Conservation (phyloP, 2,329 filamentous ascomycete genomes). For the Exophiala calicioides region DNA sequence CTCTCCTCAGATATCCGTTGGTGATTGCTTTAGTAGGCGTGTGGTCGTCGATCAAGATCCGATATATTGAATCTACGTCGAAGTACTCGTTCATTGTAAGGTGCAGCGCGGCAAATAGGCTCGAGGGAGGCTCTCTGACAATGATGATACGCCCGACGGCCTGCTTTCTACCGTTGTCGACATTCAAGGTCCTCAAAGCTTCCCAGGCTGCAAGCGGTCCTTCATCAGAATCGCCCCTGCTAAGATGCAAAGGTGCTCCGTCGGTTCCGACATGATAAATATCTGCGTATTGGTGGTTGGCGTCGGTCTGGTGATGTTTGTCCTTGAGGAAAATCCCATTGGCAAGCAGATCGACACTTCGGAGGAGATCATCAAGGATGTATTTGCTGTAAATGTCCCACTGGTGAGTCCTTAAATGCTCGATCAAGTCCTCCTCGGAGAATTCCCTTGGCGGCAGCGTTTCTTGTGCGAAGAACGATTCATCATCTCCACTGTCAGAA, state of each 20-base stretch:
- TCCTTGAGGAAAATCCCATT: constrained; percentile 40
- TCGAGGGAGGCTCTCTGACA: constrained; percentile 61
- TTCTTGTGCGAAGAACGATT: constrained; percentile 43
- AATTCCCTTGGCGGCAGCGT: constrained; percentile 43
- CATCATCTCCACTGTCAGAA: constrained; percentile 41
- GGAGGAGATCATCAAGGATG: constrained; percentile 46
- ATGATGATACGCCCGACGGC: constrained; percentile 62
- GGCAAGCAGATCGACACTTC: constrained; percentile 42
- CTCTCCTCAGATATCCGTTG: constrained; percentile 51
- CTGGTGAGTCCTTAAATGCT: constrained; percentile 46
- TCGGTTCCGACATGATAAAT: constrained; percentile 58
- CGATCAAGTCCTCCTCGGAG: constrained; percentile 47
- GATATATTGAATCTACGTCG: constrained; percentile 63
- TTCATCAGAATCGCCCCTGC: constrained; percentile 36
- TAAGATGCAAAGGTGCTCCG: constrained; percentile 42
- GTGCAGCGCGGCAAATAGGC: constrained; percentile 62
- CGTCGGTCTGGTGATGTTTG: constrained; percentile 44
- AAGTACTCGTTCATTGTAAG: constrained; percentile 59
- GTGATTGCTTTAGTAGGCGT: constrained; percentile 44
- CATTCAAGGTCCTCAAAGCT: constrained; percentile 39
- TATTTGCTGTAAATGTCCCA: constrained; percentile 45
- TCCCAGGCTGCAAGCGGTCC: constrained; percentile 41
- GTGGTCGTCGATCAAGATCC: constrained; percentile 56
- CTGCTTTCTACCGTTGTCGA: constrained; percentile 40
- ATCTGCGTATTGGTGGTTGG: constrained; percentile 55